Evolutionary conservation across 192 early-diverging fungal species (phyloP), one percentile per base, ranked within the genome.

Genomic region (Dissophora globulifera): DNA sequence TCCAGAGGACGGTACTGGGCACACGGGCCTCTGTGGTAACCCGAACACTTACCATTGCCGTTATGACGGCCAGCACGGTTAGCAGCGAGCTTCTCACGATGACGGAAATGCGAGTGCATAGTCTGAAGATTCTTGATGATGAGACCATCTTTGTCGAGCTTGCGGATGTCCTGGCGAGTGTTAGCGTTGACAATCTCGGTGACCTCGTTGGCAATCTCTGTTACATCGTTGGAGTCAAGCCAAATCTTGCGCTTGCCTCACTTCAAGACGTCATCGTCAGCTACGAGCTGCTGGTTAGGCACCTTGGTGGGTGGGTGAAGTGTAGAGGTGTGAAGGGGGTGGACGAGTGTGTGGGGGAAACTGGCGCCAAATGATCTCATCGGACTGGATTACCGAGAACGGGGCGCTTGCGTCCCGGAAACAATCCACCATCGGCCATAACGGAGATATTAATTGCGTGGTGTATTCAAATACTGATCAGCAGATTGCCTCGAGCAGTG

Each of bases 161-260:
- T 98, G 78, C 94, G 91, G 85, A 98, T 93, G 87, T 95, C 93
- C 85, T 95, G 91, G 81, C 96, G 94, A 80, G 96, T 97, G 92
- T 98, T 97, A 84, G 95, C 96, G 78, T 92, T 95, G 70, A 93
- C 84, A 79, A 98, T 95, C 84, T 96, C 96, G 68, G 83, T 91
- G 69, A 89, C 87, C 88, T 98, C 96, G 83, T 94, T 94, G n/a
- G 93, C 84, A 79, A 98, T 95, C 84, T 96, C 96, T 66, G 83
- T 91, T 67, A 89, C 87, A 88, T 98, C 96, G 83, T 94, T 94
- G 62, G 96, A 96, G 88, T 98, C 96, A 54, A 98, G 86, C 96
- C 96, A 98, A 80, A 98, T 88, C 91, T 98, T 98, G 81, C 96
- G 88, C 91, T 98, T 57, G 79, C 96, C 96, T 85, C 96, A 97